phyloP scores from a whole-genome alignment of 2,329 filamentous ascomycete genomes.

The Pyricularia sp. region DNA sequence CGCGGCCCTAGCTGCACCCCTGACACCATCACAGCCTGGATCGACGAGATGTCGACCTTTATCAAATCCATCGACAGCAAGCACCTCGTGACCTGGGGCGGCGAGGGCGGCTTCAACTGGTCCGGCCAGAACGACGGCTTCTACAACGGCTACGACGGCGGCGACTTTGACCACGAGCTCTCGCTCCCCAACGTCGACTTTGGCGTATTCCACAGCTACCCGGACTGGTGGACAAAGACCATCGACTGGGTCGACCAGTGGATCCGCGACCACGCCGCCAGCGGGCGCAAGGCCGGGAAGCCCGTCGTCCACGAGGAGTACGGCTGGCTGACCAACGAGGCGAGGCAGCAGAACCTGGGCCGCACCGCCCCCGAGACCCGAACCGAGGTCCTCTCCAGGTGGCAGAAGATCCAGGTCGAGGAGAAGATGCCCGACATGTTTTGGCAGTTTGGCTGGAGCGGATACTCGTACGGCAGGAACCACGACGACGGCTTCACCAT shows the following conservation, averaged over 20 bases:
- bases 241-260: slow-evolving; percentile 5
- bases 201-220: slow-evolving; percentile 37
- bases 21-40: neutral
- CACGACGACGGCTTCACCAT: slow-evolving; percentile 45
- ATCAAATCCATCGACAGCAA: slow-evolving; percentile 17
- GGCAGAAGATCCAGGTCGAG: slow-evolving; percentile 34
- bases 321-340: slow-evolving; percentile 49
- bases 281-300: slow-evolving; percentile 36
- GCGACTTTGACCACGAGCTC: slow-evolving; percentile 5
- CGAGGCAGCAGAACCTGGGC: neutral
- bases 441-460: slow-evolving; percentile 41
- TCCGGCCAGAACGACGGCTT: neutral
- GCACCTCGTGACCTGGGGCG: slow-evolving; percentile 53
- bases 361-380: slow-evolving; percentile 20
- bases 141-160: slow-evolving; percentile 4
- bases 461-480: slow-evolving; percentile 39
- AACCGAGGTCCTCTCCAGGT: slow-evolving; percentile 29
- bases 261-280: slow-evolving; percentile 9
- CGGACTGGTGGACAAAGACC: slow-evolving; percentile 10
- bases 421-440: slow-evolving; percentile 39
- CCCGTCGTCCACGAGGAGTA: slow-evolving; percentile 60
- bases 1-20: neutral
- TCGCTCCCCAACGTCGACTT: slow-evolving; percentile 32
- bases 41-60: slow-evolving; percentile 3
- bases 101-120: slow-evolving; percentile 25